Conservation (phyloP, 257 asterid species). For the Anisodus tanguticus region DNA sequence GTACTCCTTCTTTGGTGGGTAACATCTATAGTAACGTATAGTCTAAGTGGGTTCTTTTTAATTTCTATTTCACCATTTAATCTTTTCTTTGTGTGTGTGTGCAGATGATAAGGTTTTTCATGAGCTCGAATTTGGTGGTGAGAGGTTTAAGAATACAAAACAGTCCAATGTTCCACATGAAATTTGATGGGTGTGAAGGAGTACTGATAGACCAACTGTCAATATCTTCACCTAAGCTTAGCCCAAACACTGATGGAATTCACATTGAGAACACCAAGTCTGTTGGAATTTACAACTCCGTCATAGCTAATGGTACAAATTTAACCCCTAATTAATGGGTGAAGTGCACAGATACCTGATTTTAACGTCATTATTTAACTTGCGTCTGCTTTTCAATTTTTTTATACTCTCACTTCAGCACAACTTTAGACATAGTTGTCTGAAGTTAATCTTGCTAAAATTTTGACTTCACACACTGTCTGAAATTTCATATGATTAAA, state of each 20-base stretch:
- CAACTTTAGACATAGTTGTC: too few species aligned
- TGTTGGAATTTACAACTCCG: conserved; percentile 84
- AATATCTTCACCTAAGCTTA: conserved; percentile 83
- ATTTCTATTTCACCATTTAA: too few species aligned
- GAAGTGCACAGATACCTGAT: too few species aligned
- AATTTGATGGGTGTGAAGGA: conserved; percentile 83
- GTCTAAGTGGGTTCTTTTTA: too few species aligned
- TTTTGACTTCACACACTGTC: too few species aligned
- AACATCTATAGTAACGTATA: too few species aligned
- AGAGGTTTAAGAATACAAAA: conserved; percentile 69
- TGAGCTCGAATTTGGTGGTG: conserved; percentile 85
- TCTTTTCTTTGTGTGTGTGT: neutral
- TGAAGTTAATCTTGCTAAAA: too few species aligned
- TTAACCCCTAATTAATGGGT: neutral
- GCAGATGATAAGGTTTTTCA: conserved; percentile 84
- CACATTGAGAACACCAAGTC: conserved; percentile 77
- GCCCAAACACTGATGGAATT: conserved; percentile 96
- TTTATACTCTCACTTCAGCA: too few species aligned
- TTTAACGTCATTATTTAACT: too few species aligned
- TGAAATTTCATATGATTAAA: too few species aligned
- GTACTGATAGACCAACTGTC: conserved; percentile 67
- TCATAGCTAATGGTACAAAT: conserved; percentile 64
- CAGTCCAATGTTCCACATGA: conserved; percentile 92
- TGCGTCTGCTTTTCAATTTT: too few species aligned
- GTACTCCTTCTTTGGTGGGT: too few species aligned